phyloP scores from a whole-genome alignment of 148 eudicot genomes.

The Camellia japonica region DNA sequence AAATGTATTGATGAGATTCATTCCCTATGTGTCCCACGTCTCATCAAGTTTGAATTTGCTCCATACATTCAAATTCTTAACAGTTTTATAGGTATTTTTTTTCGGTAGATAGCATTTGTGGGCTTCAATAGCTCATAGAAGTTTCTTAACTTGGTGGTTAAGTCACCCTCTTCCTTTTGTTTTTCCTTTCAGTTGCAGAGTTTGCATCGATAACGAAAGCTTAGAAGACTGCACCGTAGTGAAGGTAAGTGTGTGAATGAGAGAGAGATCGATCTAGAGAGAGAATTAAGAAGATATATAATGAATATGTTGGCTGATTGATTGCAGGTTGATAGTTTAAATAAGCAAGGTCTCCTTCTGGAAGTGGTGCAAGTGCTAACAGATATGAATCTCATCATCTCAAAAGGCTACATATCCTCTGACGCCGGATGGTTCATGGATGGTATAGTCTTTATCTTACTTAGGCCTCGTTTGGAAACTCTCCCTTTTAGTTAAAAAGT shows the following conservation, averaged over 20 bases:
- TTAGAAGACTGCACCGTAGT: constrained; percentile 51
- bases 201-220: constrained; percentile 58
- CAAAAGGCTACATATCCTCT: constrained; percentile 80
- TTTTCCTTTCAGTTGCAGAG: constrained; percentile 48
- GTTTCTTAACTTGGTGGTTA: background rate
- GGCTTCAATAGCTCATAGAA: background rate
- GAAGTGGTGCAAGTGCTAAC: constrained; percentile 91
- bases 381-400: constrained; percentile 74
- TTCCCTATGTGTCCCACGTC: too few relatives aligned
- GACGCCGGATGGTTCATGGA: constrained; percentile 99
- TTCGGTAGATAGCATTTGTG: too few relatives aligned
- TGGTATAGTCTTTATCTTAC: constrained; percentile 29
- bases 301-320: too few relatives aligned
- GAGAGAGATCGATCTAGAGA: background rate
- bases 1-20: too few relatives aligned
- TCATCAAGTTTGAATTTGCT: too few relatives aligned
- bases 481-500: too few relatives aligned
- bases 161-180: background rate
- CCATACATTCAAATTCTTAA: too few relatives aligned
- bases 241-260: constrained; percentile 36
- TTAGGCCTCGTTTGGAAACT: too few relatives aligned
- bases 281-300: background rate
- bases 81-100: too few relatives aligned
- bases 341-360: constrained; percentile 77
- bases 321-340: constrained; percentile 73